Evolutionary conservation across 2,329 filamentous ascomycete genomes (phyloP), one percentile per base, ranked within the genome.

Genomic region (Xylaria sp.): DNA sequence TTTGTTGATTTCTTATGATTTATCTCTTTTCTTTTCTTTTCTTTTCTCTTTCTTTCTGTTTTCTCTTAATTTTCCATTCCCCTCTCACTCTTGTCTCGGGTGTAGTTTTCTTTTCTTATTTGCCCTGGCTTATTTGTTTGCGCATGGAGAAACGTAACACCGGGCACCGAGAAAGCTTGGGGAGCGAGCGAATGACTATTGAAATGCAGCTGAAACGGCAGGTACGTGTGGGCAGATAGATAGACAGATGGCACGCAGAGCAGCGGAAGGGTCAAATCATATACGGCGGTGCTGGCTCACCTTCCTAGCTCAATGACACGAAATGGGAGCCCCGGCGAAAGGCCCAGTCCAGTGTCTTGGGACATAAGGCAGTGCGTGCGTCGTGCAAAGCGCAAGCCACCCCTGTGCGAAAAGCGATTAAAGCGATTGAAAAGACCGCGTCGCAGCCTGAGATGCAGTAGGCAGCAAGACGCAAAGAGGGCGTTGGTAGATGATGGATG

Each of bases 21-120:
- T 15, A 74, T 74, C 69, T 81, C 78, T 57, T 68, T 41, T 59
- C 43, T 65, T 31, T 33, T 54, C 5, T 9, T 33, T 33, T 18
- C 18, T 10, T 28, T 25, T 51, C 48, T 58, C 75, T 75, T n/a
- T 80, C 79, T 61, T 82, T 80, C 18, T n/a, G 33, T n/a, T 4
- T 46, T 3, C 41, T 33, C 23, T 33, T 12, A 13, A 8, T 20
- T 20, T 18, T 23, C 46, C 1, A n/a, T 23, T n/a, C 5, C n/a
- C 7, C 46, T 9, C 46, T 36, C 51, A n/a, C 52, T 36, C 28
- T 81, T 79, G 57, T 66, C 46, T 58, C 55, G 62, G 5, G 1
- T 6, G 18, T 78, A 77, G 63, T 79, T 78, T 63, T 83, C 2
- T 79, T 36, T 36, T 31, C 31, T 8, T 79, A 75, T 88, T 88